phyloP scores from a whole-genome alignment of 176 grass and related monocot genomes.

The Bromus sterilis region DNA sequence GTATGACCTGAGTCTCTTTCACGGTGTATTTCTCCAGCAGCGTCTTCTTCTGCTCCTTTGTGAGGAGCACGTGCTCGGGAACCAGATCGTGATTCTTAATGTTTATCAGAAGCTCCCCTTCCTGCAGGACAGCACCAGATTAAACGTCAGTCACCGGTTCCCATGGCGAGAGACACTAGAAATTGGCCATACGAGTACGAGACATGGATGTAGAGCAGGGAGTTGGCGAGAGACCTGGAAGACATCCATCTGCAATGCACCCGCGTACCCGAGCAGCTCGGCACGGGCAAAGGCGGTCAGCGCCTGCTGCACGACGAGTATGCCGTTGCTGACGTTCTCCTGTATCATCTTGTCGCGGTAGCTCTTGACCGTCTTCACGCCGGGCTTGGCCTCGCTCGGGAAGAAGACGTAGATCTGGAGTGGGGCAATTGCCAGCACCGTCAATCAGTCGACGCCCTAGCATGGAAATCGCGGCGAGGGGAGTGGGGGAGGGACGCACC shows the following conservation, averaged over 20 bases:
- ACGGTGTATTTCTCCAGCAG: constrained; percentile 72
- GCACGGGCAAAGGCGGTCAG: constrained; percentile 63
- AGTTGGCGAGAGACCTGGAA: constrained; percentile 84
- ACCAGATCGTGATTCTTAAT: constrained; percentile 78
- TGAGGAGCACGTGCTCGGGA: constrained; percentile 65
- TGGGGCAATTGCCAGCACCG: not conserved
- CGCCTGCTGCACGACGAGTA: constrained; percentile 74
- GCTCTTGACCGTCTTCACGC: constrained; percentile 56
- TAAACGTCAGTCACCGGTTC: not conserved
- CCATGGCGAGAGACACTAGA: not conserved
- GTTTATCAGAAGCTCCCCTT: constrained; percentile 84
- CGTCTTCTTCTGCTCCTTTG: constrained; percentile 52
- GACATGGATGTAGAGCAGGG: not conserved
- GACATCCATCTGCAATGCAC: constrained; percentile 50
- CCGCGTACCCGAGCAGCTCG: constrained; percentile 32
- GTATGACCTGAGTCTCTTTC: constrained; percentile 65
- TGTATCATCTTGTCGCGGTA: constrained; percentile 75
- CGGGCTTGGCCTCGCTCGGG: constrained; percentile 60
- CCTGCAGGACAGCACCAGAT: constrained; percentile 20
- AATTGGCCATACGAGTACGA: not conserved
- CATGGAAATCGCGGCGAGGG: not conserved
- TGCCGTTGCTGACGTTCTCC: constrained; percentile 44
- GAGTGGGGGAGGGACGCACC: constrained; percentile 18
- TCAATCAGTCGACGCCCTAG: not conserved
- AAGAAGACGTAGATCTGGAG: constrained; percentile 73